A percentile compares a stretch with the other conserved stretches of the same genome.
phyloP scores from a whole-genome alignment of 129 eudicot species.

The Rutidosis leptorrhynchoides region DNA sequence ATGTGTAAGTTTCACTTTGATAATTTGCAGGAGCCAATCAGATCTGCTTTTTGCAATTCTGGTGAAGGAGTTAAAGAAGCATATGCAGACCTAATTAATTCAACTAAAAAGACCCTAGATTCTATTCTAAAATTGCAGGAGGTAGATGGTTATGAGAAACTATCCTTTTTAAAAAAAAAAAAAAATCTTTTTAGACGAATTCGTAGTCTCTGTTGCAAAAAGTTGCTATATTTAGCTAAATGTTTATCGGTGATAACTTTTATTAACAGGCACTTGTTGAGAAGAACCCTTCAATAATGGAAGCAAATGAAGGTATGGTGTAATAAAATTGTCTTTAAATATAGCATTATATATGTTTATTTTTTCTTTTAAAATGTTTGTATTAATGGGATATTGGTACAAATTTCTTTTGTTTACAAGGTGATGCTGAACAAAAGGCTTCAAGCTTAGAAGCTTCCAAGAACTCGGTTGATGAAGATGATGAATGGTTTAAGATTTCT shows the following conservation, averaged over 20 bases:
- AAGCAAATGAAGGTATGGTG: conserved; percentile 54
- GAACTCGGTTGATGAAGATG: conserved; percentile 44
- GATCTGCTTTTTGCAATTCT: conserved; percentile 57
- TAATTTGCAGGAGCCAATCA: conserved; percentile 64
- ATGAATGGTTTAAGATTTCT: conserved; percentile 70
- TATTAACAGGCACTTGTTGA: conserved; percentile 59
- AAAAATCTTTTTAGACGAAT: background rate
- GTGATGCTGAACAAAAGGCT: conserved; percentile 34
- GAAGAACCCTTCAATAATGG: conserved; percentile 69
- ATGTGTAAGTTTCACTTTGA: conserved; percentile 3
- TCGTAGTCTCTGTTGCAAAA: background rate
- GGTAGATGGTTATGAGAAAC: conserved; percentile 35
- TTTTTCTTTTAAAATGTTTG: background rate
- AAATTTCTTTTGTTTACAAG: conserved; percentile 26
- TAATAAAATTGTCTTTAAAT: no score
- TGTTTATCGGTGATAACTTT: background rate
- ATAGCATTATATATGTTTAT: background rate
- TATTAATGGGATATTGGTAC: conserved; percentile 6
- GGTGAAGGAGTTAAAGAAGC: conserved; percentile 58
- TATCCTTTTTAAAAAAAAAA: background rate
- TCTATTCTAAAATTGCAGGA: conserved; percentile 74
- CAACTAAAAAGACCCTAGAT: conserved; percentile 72
- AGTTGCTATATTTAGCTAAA: background rate
- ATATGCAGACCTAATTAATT: conserved; percentile 61
- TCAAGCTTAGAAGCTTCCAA: conserved; percentile 36